Evolutionary conservation across 257 asterid genomes (phyloP), one percentile per base, ranked within the genome.

Genomic region (Perilla frutescens): DNA sequence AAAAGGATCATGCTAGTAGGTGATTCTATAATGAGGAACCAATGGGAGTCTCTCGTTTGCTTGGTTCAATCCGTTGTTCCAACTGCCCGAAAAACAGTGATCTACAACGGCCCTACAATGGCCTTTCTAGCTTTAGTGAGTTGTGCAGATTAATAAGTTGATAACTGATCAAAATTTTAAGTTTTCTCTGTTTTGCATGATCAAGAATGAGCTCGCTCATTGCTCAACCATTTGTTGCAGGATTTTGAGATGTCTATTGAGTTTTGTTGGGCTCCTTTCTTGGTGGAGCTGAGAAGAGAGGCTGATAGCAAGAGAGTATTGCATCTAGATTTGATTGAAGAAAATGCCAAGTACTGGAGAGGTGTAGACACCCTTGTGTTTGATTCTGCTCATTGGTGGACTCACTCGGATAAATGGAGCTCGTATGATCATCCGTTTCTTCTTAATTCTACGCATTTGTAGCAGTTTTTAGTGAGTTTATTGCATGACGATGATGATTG

Each of bases 381-480:
- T 63, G 97, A 93, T 84, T 93, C 98, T 2, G 97, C 98, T 73
- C 97, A 91, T 66, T 93, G 97, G 97, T 93, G 98, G 97, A 85
- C 97, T 77, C 96, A 87, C 63, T 89, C 98, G 1, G 87, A 87
- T 6, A 86, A 88, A 81, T 80, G 85, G 85, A 85, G 88, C 81
- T 89, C 97, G 98, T 93, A 86, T 70, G 90, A 26, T 32, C 36
- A 7, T 10, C 20, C 20, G 11, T 41, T 68, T 58, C 7, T 34
- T 34, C 70, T 54, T 15, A 3, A 9, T n/a, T 55, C 63, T 3
- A 40, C 55, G 70, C 6, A 9, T 10, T 58, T 8, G 13, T n/a
- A 6, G 31, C 7, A 12, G 20, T 15, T 3, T 29, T 2, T 2
- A 8, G 6, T 36, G 72, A 8, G 48, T 37, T 15, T 8, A 40